Evolutionary conservation across 2,329 filamentous ascomycete genomes (phyloP).

Genomic region (Whalleya microplaca): DNA sequence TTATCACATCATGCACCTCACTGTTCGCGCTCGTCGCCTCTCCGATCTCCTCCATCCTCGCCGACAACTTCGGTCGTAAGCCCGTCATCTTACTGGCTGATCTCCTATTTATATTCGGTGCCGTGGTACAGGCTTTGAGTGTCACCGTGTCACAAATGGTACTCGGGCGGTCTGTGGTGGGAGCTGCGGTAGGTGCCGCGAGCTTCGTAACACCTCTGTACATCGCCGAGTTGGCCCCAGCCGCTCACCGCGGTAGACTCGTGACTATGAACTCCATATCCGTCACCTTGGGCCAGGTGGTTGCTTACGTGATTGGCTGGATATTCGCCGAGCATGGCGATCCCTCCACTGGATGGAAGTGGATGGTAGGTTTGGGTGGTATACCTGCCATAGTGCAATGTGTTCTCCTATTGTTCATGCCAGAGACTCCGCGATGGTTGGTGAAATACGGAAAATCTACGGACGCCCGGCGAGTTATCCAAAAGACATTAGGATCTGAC

Average conservation of each 20-base stretch:
- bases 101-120: conserved; percentile 69
- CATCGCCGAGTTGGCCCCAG: conserved; percentile 83
- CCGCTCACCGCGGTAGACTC: conserved; percentile 74
- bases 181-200: conserved; percentile 73
- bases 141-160: conserved; percentile 67
- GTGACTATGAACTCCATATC: conserved; percentile 83
- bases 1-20: conserved; percentile 72
- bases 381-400: conserved; percentile 75
- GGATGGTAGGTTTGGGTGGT: conserved; percentile 88
- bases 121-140: conserved; percentile 65
- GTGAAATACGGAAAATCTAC: conserved; percentile 67
- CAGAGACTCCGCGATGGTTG: conserved; percentile 88
- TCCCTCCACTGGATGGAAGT: conserved; percentile 72
- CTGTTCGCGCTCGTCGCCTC: conserved; percentile 68
- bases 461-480: conserved; percentile 68
- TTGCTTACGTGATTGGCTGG: conserved; percentile 87
- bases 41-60: conserved; percentile 66
- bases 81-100: conserved; percentile 67
- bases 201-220: conserved; percentile 87
- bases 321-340: conserved; percentile 62
- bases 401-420: conserved; percentile 70
- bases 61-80: conserved; percentile 64
- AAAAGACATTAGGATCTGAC: conserved; percentile 53
- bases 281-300: conserved; percentile 84
- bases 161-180: conserved; percentile 68